Conservation (phyloP, 2,329 filamentous ascomycete genomes). For the Aureobasidium sp. region DNA sequence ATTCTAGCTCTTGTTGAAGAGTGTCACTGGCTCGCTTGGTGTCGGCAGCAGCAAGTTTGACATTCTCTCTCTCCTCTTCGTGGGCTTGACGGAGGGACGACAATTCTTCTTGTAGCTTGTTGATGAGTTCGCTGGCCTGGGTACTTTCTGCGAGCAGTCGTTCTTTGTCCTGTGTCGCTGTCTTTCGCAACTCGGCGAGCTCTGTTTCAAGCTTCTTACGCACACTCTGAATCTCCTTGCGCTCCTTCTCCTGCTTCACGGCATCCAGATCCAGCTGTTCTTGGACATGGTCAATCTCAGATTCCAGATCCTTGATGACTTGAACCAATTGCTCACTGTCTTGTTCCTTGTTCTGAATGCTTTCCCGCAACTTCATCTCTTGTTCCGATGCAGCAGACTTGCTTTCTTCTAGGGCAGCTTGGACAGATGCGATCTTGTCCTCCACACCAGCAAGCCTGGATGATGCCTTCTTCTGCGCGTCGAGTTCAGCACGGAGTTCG, state of each 20-base stretch:
- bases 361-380: constrained; percentile 22
- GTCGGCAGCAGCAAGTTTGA: not conserved
- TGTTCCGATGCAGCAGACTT: constrained; percentile 20
- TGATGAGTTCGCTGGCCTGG: constrained; percentile 1
- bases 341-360: constrained; percentile 22
- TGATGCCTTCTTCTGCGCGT: constrained; percentile 19
- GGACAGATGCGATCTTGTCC: constrained; percentile 23
- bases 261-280: constrained; percentile 15
- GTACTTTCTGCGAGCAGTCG: not conserved
- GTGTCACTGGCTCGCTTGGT: constrained; percentile 12
- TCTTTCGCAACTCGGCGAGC: not conserved
- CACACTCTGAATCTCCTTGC: constrained; percentile 9
- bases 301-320: constrained; percentile 24
- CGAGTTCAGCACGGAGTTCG: constrained; percentile 19
- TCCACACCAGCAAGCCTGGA: constrained; percentile 22
- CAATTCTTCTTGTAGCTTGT: constrained; percentile 13
- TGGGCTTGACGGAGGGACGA: not conserved
- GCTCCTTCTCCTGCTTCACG: constrained; percentile 10
- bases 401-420: constrained; percentile 22
- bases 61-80: not conserved
- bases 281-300: constrained; percentile 27
- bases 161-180: constrained; percentile 5
- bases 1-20: not conserved
- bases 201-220: constrained; percentile 9
- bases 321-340: constrained; percentile 22